Conservation (phyloP, 768 basidiomycete genomes). For the Multifurca ochricompacta region DNA sequence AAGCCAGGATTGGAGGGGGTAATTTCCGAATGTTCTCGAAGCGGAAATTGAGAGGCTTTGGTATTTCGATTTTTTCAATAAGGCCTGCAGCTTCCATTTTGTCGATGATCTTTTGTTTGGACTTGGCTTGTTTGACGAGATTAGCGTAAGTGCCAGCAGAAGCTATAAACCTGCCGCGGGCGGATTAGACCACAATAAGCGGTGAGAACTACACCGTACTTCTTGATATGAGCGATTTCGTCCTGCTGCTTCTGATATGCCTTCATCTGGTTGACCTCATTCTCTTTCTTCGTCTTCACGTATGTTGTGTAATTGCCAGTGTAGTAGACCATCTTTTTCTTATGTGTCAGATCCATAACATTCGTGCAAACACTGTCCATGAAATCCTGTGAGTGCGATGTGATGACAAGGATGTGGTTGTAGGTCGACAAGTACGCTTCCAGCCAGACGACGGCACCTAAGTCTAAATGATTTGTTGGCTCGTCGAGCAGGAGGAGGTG, state of each 20-base stretch:
- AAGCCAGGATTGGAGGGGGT: constrained; percentile 96
- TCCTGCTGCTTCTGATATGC: constrained; percentile 98
- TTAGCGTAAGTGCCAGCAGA: constrained; percentile 99
- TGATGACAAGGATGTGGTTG: constrained; percentile 97
- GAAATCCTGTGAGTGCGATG: constrained; percentile 98
- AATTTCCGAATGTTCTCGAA: constrained; percentile 93
- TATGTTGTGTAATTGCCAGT: constrained; percentile 96
- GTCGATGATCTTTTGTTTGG: constrained; percentile 99
- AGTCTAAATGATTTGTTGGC: constrained; percentile 87
- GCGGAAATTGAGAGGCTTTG: constrained; percentile 78
- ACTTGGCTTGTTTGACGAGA: constrained; percentile 97
- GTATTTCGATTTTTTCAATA: constrained; percentile 80
- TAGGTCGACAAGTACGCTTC: constrained; percentile 97
- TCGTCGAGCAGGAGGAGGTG: constrained; percentile 93
- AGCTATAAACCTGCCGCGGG: constrained; percentile 75
- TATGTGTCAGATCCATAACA: constrained; percentile 89
- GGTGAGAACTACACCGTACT: constrained; percentile 41
- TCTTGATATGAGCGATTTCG: constrained; percentile 96
- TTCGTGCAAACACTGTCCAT: constrained; percentile 98
- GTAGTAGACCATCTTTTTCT: constrained; percentile 93
- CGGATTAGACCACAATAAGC: background rate
- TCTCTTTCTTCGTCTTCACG: constrained; percentile 92
- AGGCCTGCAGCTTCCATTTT: constrained; percentile 99
- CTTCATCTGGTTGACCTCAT: constrained; percentile 99
- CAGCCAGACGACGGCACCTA: constrained; percentile 97